These are phyloP conservation scores for Cicer cuneatum DNA, from an alignment of 306 rosid genomes.

Conservation along the genomic window DNA sequence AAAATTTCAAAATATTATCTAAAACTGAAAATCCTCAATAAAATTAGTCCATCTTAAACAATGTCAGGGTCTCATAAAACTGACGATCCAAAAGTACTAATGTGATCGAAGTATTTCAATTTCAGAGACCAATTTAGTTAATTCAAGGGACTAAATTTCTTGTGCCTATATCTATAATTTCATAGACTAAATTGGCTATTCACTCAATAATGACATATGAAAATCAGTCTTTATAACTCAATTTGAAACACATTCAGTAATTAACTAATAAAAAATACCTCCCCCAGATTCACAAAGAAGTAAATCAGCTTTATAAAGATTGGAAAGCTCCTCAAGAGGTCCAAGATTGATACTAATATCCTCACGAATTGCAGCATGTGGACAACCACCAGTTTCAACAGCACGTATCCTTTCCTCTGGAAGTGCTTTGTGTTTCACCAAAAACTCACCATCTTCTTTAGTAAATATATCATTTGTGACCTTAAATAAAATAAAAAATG, in stretches of 20 bases:
- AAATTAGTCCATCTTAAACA: neutral
- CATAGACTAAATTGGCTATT: too few species aligned
- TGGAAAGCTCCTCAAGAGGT: constrained; percentile 92
- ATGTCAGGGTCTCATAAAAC: neutral
- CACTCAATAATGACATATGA: neutral
- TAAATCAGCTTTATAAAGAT: constrained; percentile 73
- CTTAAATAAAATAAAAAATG: constrained; percentile 43
- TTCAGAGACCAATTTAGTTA: neutral
- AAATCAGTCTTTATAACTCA: neutral
- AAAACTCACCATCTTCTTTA: constrained; percentile 94
- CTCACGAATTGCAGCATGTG: constrained; percentile 94
- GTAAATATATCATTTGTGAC: constrained; percentile 99
- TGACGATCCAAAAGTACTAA: neutral
- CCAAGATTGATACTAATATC: constrained; percentile 99
- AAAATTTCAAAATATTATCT: neutral
- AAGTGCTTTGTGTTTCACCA: constrained; percentile 91
- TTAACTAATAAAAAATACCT: constrained; percentile 52
- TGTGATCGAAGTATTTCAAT: neutral
- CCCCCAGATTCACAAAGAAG: constrained; percentile 99
- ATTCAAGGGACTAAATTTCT: neutral
- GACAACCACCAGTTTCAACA: constrained; percentile 97
- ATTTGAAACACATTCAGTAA: neutral
- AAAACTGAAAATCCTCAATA: neutral
- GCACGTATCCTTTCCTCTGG: constrained; percentile 96
- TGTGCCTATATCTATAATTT: neutral